These are phyloP conservation scores for Monosporozyma unispora DNA, from an alignment of 805 yeast genomes.

Conservation along the genomic window DNA sequence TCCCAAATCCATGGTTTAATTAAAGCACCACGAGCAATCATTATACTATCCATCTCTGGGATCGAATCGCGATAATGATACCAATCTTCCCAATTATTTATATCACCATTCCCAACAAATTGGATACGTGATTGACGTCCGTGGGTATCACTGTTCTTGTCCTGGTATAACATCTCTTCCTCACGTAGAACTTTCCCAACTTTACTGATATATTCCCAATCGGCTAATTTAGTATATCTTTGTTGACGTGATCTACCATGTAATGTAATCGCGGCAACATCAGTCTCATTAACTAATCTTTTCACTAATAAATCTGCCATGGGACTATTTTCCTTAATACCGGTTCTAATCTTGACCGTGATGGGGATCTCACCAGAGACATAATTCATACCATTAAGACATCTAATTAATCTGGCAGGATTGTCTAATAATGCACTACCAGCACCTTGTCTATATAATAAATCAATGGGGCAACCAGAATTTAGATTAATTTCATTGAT, in stretches of 20 bases:
- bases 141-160: constrained; percentile 40
- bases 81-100: constrained; percentile 84
- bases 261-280: constrained; percentile 81
- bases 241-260: constrained; percentile 97
- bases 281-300: constrained; percentile 66
- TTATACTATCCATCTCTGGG: constrained; percentile 77
- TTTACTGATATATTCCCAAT: constrained; percentile 81
- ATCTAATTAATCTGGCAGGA: constrained; percentile 69
- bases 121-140: constrained; percentile 55
- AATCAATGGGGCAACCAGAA: constrained; percentile 96
- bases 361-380: constrained; percentile 86
- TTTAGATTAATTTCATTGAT: constrained; percentile 84
- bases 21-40: constrained; percentile 97
- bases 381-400: constrained; percentile 81
- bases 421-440: constrained; percentile 91
- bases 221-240: constrained; percentile 82
- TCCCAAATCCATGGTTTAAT: constrained; percentile 99
- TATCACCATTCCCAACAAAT: constrained; percentile 93
- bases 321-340: constrained; percentile 75
- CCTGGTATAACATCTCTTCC: constrained; percentile 45
- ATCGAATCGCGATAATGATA: constrained; percentile 46
- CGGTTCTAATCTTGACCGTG: constrained; percentile 87
- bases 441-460: constrained; percentile 88
- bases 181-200: constrained; percentile 63
- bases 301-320: constrained; percentile 74